phyloP scores from a whole-genome alignment of 768 basidiomycete species.

The Suillus clintonianus region DNA sequence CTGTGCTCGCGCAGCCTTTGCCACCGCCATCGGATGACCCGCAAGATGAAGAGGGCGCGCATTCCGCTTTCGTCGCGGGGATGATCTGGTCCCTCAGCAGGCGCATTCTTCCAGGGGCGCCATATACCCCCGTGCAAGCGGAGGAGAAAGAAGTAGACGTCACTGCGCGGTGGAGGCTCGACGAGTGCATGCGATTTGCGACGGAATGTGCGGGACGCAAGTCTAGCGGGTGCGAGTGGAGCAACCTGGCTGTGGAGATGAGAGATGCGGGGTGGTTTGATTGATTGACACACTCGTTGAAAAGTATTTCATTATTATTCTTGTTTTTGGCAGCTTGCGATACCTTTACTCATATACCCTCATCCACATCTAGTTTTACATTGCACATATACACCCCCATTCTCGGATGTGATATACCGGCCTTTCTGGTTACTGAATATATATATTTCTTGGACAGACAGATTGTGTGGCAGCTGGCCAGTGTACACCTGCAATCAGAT shows the following conservation, averaged over 20 bases:
- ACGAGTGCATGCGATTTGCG: conserved; percentile 85
- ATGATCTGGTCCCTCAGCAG: conserved; percentile 84
- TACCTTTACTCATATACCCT: conserved; percentile 1
- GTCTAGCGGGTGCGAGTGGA: conserved; percentile 62
- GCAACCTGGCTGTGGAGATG: conserved; percentile 76
- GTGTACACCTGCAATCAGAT: not conserved
- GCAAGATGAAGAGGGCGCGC: conserved; percentile 75
- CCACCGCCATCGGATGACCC: conserved; percentile 40
- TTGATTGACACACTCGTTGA: conserved; percentile 8
- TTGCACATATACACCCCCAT: not conserved
- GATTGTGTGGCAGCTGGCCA: not conserved
- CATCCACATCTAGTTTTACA: not conserved
- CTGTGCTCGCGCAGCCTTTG: not conserved
- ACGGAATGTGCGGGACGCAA: conserved; percentile 82
- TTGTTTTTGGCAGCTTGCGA: not conserved
- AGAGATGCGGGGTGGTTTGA: conserved; percentile 76
- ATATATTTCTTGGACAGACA: not conserved
- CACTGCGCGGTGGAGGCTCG: conserved; percentile 69
- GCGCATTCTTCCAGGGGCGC: conserved; percentile 68
- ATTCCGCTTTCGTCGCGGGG: conserved; percentile 83
- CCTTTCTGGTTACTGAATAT: not conserved
- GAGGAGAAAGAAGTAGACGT: conserved; percentile 37
- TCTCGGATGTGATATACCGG: not conserved
- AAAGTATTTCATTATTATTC: not conserved
- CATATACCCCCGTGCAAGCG: conserved; percentile 58